phyloP scores from a whole-genome alignment of 2,329 filamentous ascomycete genomes.

The Ascochyta lentis region DNA sequence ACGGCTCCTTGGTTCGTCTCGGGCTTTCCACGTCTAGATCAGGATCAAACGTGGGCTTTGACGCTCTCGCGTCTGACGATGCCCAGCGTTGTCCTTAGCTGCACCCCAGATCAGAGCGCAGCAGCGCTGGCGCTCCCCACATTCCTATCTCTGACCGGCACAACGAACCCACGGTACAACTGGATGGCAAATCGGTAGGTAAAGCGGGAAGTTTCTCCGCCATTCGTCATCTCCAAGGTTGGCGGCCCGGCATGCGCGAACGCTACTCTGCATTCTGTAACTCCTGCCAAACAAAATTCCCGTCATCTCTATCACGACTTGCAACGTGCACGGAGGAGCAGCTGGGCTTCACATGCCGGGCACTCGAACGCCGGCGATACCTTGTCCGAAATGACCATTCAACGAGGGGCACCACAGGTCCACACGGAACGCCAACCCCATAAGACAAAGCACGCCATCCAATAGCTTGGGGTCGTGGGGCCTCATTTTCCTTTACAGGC shows the following conservation, averaged over 20 bases:
- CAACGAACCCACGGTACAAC: constrained; percentile 17
- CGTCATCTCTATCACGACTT: constrained; percentile 4
- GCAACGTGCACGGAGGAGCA: constrained; percentile 8
- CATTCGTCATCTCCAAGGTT: constrained; percentile 14
- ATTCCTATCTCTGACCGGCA: constrained; percentile 23
- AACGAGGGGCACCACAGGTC: constrained; percentile 13
- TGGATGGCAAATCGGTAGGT: constrained; percentile 27
- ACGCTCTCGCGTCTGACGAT: constrained; percentile 5
- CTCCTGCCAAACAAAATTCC: constrained; percentile 4
- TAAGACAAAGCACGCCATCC: constrained; percentile 18
- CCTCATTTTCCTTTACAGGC: constrained; percentile 22
- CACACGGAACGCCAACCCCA: constrained; percentile 27
- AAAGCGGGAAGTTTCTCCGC: constrained; percentile 18
- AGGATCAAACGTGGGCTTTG: background rate
- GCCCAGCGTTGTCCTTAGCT: constrained; percentile 15
- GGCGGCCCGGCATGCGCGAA: constrained; percentile 17
- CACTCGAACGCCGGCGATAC: constrained; percentile 1
- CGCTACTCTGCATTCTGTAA: constrained; percentile 6
- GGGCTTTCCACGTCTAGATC: constrained; percentile 5
- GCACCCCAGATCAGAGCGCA: constrained; percentile 37
- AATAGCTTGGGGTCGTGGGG: constrained; percentile 15
- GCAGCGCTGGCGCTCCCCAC: constrained; percentile 26
- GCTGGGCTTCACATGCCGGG: constrained; percentile 3
- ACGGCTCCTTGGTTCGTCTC: constrained; percentile 2
- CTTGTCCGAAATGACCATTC: constrained; percentile 14